Evolutionary conservation across 129 eudicot species (phyloP).

Genomic region (Tagetes erecta): DNA sequence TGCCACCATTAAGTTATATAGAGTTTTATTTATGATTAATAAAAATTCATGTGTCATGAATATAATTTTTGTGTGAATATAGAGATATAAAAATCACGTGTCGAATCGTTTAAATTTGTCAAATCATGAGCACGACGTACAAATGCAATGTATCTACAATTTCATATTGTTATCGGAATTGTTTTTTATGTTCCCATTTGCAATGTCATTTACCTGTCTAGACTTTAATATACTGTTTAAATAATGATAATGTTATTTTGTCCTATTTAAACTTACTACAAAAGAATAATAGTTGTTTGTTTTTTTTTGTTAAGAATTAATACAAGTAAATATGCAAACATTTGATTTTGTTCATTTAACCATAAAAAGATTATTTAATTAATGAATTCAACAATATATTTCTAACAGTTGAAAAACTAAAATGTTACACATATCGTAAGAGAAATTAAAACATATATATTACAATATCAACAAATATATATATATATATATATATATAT

Average conservation of each 20-base stretch:
- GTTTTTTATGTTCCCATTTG: background rate
- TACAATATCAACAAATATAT: no score
- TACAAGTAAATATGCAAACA: no score
- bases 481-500: no score
- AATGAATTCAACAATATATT: no score
- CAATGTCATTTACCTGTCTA: background rate
- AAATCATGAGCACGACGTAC: background rate
- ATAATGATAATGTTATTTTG: background rate
- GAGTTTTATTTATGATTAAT: background rate
- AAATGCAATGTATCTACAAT: constrained; percentile 7
- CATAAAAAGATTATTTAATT: no score
- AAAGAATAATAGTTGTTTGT: no score
- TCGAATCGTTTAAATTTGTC: background rate
- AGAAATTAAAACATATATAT: no score
- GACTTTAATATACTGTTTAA: background rate
- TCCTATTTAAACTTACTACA: no score
- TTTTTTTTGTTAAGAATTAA: no score
- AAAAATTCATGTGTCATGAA: background rate
- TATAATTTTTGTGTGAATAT: background rate
- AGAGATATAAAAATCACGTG: background rate
- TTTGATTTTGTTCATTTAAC: no score
- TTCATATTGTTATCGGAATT: background rate
- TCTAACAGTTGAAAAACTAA: no score
- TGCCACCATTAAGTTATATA: background rate
- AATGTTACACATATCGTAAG: no score